Percentiles rank a stretch among this genome's conserved stretches.
Evolutionary conservation across 495 filamentous ascomycete species (phyloP).

Genomic region (Endocarpon pusillum): DNA sequence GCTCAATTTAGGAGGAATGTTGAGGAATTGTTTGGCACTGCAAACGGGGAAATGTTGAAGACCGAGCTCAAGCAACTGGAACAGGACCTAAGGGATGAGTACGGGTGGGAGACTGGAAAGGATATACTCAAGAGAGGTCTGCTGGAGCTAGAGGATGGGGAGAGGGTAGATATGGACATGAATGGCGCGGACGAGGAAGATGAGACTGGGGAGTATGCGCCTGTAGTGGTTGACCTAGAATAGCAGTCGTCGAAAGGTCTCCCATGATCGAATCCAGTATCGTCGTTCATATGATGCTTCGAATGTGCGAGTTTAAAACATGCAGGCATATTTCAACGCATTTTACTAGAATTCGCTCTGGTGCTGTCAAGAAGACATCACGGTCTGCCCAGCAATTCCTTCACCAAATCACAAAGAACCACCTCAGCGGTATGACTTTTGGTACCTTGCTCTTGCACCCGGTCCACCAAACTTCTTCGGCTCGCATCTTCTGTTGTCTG

Average conservation of each 20-base stretch:
- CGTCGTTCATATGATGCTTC: background rate
- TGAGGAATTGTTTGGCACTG: conserved; percentile 22
- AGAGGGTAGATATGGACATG: conserved; percentile 63
- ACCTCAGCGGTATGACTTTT: conserved; percentile 65
- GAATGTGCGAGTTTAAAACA: no score
- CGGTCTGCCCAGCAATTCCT: no score
- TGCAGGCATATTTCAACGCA: no score
- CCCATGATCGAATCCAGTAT: background rate
- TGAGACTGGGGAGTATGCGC: conserved; percentile 74
- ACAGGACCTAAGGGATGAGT: conserved; percentile 33
- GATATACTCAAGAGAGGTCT: conserved; percentile 43
- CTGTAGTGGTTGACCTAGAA: conserved; percentile 56
- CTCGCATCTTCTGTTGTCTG: conserved; percentile 88
- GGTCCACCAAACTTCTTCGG: conserved; percentile 82
- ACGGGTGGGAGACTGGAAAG: conserved; percentile 48
- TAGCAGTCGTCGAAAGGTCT: no score
- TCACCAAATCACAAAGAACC: no score
- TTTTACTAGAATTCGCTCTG: no score
- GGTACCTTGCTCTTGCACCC: conserved; percentile 90
- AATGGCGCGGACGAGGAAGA: conserved; percentile 62
- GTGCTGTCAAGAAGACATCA: no score
- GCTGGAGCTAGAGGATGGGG: conserved; percentile 57
- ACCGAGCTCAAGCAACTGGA: conserved; percentile 39
- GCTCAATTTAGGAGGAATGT: conserved; percentile 31
- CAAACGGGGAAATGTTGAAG: conserved; percentile 21